Evolutionary conservation across 2,329 filamentous ascomycete genomes (phyloP).

Genomic region (Colletotrichum siamense): DNA sequence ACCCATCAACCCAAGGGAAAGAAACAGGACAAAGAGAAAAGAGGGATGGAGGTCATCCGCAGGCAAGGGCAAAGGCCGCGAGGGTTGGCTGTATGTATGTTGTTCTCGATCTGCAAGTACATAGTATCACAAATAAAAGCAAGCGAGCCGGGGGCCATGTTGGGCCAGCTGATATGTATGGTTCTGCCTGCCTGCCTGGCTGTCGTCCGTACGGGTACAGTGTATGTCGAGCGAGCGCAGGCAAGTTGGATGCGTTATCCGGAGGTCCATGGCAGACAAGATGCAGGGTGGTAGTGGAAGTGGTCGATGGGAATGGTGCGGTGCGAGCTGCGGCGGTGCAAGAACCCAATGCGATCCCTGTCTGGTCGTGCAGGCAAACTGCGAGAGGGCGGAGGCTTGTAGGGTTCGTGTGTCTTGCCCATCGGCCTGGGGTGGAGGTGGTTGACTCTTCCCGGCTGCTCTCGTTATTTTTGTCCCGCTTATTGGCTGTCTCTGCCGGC

Average conservation of each 20-base stretch:
- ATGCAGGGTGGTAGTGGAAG: background rate
- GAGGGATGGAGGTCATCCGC: slow-evolving; percentile 1
- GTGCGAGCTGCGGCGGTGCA: slow-evolving; percentile 22
- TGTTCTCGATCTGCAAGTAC: background rate
- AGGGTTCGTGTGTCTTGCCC: slow-evolving; percentile 4
- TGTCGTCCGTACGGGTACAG: slow-evolving; percentile 2
- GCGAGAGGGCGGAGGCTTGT: slow-evolving; percentile 10
- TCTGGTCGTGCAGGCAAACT: slow-evolving; percentile 16
- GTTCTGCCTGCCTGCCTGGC: background rate
- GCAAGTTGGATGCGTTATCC: slow-evolving; percentile 1
- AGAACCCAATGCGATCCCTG: slow-evolving; percentile 4
- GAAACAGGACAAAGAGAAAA: background rate
- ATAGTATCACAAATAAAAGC: slow-evolving; percentile 15
- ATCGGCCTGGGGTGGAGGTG: background rate
- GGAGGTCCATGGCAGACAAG: background rate
- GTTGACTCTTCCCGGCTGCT: background rate
- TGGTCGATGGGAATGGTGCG: background rate
- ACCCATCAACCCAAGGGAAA: background rate
- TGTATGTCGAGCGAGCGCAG: background rate
- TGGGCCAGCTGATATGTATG: slow-evolving; percentile 8
- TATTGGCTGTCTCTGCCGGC: background rate
- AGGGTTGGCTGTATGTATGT: slow-evolving; percentile 17
- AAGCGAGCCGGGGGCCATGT: slow-evolving; percentile 14
- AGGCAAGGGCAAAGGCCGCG: background rate
- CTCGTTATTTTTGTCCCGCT: slow-evolving; percentile 4